Base-by-base conservation (phyloP, 768 basidiomycete species). In the Infundibulicybe gibba region DNA sequence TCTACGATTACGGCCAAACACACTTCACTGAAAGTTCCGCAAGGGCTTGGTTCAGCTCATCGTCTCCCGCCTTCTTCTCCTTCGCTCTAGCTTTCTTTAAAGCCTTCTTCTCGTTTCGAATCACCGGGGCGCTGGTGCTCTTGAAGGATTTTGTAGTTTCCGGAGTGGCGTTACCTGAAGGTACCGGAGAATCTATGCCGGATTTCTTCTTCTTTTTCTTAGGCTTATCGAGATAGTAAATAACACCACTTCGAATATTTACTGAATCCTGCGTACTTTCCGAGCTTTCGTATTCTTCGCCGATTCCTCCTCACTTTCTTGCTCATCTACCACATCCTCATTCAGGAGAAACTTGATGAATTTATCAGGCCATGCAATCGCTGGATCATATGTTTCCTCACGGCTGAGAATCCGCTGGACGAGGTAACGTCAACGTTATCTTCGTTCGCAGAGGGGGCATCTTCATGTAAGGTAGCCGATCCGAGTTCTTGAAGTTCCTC, bases 31-130 rank as follows among this genome's bases (percentile, higher is more conserved):
- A 83, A n/a, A 97, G 72, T 56, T 97, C 92, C 1, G 84, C 87
- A 9, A 97, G 71, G 0, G 85, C 93, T 45, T 80, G 73, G 55
- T 97, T 93, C 20, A 98, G 68, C 52, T 97, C 92, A 55, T 94
- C 87, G 45, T 73, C 64, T 12, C 76, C 81, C 0, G 76, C 77
- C 43, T 80, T 85, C 64, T 81, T 83, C 45, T 76, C 80, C 60
- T 85, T 88, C 4, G 70, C 75, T 53, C 80, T 80, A 1, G 76
- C 79, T 58, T 83, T 82, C 64, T 85, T 85, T 17, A 73, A 64
- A 3, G 81, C 75, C 52, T 79, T 81, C 61, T 81, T 77, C 57
- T 84, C 74, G 43, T 66, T 75, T 47, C 65, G 66, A 38, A 49
- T 5, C 20, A 47, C 17, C 1, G 51, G 19, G 39, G 59, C 39